phyloP scores from a whole-genome alignment of 441 rosid genomes.

The Cnidoscolus chayamansa region DNA sequence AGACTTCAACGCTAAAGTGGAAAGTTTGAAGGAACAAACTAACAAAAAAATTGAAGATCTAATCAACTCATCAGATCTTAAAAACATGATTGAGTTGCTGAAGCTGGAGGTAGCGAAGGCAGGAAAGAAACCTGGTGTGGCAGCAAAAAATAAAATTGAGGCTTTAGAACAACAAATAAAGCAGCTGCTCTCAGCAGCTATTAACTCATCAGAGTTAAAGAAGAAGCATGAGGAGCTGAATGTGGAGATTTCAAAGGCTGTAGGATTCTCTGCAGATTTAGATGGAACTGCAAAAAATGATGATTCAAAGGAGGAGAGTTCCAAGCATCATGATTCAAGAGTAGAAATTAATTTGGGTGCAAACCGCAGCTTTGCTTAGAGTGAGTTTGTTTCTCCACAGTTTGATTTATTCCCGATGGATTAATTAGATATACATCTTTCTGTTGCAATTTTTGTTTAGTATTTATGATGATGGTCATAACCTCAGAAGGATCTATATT shows the following conservation, averaged over 20 bases:
- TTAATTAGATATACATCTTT: background rate
- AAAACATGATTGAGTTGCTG: slow-evolving; percentile 52
- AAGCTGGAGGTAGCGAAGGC: slow-evolving; percentile 63
- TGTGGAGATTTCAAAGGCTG: slow-evolving; percentile 43
- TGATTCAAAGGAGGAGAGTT: slow-evolving; percentile 14
- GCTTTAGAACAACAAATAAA: slow-evolving; percentile 59
- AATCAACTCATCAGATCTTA: slow-evolving; percentile 51
- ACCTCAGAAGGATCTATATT: background rate
- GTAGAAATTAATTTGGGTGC: slow-evolving; percentile 50
- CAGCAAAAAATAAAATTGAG: slow-evolving; percentile 46
- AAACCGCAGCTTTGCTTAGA: slow-evolving; percentile 45
- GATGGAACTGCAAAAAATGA: slow-evolving; percentile 35
- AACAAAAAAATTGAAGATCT: slow-evolving; percentile 48
- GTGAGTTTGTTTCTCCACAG: slow-evolving; percentile 26
- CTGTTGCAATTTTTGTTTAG: background rate
- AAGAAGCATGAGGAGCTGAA: slow-evolving; percentile 49
- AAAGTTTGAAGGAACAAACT: slow-evolving; percentile 49
- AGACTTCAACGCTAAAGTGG: slow-evolving; percentile 36
- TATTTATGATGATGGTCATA: background rate
- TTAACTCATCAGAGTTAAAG: slow-evolving; percentile 49
- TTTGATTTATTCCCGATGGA: slow-evolving; percentile 3
- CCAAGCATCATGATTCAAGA: slow-evolving; percentile 34
- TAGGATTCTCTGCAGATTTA: slow-evolving; percentile 28
- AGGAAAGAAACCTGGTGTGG: slow-evolving; percentile 40
- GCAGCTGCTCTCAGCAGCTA: slow-evolving; percentile 49